These are phyloP conservation scores for Monosporascus sp. DNA, from an alignment of 2,329 filamentous ascomycete species.

Conservation along the genomic window DNA sequence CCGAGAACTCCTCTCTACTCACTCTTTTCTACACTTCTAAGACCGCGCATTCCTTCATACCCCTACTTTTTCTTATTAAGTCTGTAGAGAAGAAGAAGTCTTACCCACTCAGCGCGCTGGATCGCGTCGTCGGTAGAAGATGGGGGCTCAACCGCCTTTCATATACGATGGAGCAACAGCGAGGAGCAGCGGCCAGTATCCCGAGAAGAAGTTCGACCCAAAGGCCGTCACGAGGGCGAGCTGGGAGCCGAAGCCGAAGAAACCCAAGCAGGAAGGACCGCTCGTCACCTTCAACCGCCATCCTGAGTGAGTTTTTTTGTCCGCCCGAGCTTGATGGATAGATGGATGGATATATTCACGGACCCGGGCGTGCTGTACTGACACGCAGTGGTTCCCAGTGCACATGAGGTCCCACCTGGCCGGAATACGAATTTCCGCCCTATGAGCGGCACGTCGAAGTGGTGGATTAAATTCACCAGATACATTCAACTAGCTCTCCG, in stretches of 20 bases:
- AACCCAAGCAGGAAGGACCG: conserved; percentile 66
- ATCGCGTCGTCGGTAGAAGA: conserved; percentile 11
- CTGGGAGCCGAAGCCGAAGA: conserved; percentile 57
- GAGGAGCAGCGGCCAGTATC: conserved; percentile 18
- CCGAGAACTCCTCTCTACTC: background rate
- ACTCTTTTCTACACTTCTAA: background rate
- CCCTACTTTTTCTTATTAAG: background rate
- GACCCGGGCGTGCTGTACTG: background rate
- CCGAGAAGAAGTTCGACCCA: conserved; percentile 52
- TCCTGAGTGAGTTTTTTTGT: conserved; percentile 61
- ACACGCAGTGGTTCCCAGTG: conserved; percentile 28
- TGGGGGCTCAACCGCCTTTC: conserved; percentile 24
- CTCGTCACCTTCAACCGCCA: conserved; percentile 79
- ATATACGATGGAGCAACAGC: conserved; percentile 19
- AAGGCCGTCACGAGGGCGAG: conserved; percentile 80
- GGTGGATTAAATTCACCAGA: conserved; percentile 63
- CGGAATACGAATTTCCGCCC: conserved; percentile 55
- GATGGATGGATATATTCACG: background rate
- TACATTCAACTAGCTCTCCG: conserved; percentile 65
- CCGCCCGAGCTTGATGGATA: no score
- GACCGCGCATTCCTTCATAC: background rate
- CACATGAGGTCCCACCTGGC: conserved; percentile 60
- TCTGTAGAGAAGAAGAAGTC: background rate
- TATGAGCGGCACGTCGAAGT: conserved; percentile 66
- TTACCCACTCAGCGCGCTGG: conserved; percentile 9